Conservation (phyloP, 306 rosid species). For the Quercus gilva region DNA sequence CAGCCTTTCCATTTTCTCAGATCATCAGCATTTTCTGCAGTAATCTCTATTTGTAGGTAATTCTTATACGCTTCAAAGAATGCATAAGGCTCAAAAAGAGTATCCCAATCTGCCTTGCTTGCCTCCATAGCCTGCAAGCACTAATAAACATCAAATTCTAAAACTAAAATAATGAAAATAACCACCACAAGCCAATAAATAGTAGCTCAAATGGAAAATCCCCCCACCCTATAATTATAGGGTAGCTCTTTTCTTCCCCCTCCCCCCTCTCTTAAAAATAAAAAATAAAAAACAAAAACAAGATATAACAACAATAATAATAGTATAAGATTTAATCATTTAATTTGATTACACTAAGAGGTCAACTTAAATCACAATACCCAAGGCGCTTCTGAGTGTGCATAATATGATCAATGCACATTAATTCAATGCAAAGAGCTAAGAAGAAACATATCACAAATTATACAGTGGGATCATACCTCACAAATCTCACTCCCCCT, state of each 20-base stretch:
- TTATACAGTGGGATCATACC: slow-evolving; percentile 44
- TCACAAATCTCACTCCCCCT: slow-evolving; percentile 92
- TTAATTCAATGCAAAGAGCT: slow-evolving; percentile 1
- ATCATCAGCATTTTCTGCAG: slow-evolving; percentile 74
- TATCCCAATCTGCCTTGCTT: slow-evolving; percentile 82
- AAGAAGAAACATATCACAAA: slow-evolving; percentile 1
- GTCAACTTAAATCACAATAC: not conserved
- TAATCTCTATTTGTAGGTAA: slow-evolving; percentile 81
- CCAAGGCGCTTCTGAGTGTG: not conserved
- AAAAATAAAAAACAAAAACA: not conserved
- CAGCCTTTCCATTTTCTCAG: slow-evolving; percentile 96
- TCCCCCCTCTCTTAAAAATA: not conserved
- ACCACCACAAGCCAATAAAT: too few relatives aligned
- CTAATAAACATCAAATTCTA: slow-evolving; percentile 24
- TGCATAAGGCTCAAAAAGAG: slow-evolving; percentile 81
- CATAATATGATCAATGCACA: not conserved
- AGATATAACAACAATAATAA: not conserved
- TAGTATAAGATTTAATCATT: not conserved
- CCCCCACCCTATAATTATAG: too few relatives aligned
- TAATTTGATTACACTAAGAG: not conserved
- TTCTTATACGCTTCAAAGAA: slow-evolving; percentile 88
- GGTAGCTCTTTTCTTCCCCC: not conserved
- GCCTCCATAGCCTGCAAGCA: slow-evolving; percentile 78
- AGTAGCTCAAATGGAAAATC: too few relatives aligned
- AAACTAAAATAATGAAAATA: not conserved